Evolutionary conservation across 768 basidiomycete genomes (phyloP), one percentile per base, ranked within the genome.

Genomic region (Mycena epipterygia): DNA sequence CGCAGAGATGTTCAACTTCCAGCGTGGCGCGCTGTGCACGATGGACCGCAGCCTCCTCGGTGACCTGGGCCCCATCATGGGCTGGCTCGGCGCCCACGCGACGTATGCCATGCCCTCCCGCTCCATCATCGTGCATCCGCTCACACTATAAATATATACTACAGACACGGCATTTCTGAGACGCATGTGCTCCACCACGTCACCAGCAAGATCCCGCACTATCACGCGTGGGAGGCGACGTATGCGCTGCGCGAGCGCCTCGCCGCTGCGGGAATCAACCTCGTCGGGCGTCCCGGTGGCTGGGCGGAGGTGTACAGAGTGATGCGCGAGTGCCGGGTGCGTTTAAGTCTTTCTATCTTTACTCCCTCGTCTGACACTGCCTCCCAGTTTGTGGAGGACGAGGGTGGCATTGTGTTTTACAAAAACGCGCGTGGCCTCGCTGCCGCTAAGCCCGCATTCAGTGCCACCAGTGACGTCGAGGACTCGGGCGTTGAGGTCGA

Each of bases 201-300:
- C 68, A 81, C 82, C 64, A 87, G 85, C 81, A 89, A 89, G 82
- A 91, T 92, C 76, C 91, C 91, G 39, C 91, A 92, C 80, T 91
- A 88, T 78, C 76, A 88, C 67, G 86, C 86, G 67, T 90, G 89
- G 89, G 89, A 90, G 75, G 91, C 91, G 6, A 87, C 88, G 19
- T 84, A 84, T 46, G 90, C 89, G 19, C 81, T 91, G 72, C 88
- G 89, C 78, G 78, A 81, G 69, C 85, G 87, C 73, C 85, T 89
- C 29, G 81, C 80, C 16, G 74, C 79, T 42, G 81, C 82, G 76
- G 79, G 83, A 70, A 78, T 87, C 80, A 64, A 71, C 32, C 79
- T 90, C 68, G 80, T 86, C 76, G 84, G 86, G 64, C 77, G 84
- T 57, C 85, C 83, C 41, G 81, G 83, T 62, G 81, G 89, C 59